Percentiles rank a stretch among this genome's conserved stretches.
Conservation (phyloP, 345 rosid species). For the Tarenaya hassleriana region DNA sequence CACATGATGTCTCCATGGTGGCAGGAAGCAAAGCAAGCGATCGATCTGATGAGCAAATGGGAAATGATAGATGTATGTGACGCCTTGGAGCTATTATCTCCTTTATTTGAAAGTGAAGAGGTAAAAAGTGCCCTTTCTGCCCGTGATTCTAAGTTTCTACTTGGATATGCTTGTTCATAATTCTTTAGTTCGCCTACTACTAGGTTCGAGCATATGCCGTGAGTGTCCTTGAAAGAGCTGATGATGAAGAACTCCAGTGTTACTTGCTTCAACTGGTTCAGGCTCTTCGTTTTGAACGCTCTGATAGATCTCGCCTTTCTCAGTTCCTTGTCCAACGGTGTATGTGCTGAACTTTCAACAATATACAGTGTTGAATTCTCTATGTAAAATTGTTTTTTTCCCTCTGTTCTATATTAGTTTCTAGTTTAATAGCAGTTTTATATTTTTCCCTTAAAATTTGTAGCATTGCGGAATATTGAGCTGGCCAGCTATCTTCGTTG, state of each 20-base stretch:
- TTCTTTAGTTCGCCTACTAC: conserved; percentile 22
- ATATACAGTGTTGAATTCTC: conserved; percentile 11
- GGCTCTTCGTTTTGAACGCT: conserved; percentile 96
- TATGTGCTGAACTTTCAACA: conserved; percentile 34
- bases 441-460: conserved; percentile 27
- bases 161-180: conserved; percentile 5
- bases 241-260: conserved; percentile 97
- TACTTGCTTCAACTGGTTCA: conserved; percentile 97
- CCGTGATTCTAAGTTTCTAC: background rate
- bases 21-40: conserved; percentile 97
- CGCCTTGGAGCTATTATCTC: conserved; percentile 93
- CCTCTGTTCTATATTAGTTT: conserved; percentile 3
- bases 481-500: conserved; percentile 95
- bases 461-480: conserved; percentile 81
- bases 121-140: conserved; percentile 27
- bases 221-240: conserved; percentile 94
- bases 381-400: conserved; percentile 11
- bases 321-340: conserved; percentile 93
- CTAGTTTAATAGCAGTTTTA: conserved; percentile 23
- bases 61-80: conserved; percentile 86
- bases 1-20: conserved; percentile 20
- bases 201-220: conserved; percentile 99
- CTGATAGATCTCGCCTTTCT: conserved; percentile 88
- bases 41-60: conserved; percentile 89
- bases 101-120: conserved; percentile 95